phyloP scores from a whole-genome alignment of 2,329 filamentous ascomycete species.

The Penicillium sp. region DNA sequence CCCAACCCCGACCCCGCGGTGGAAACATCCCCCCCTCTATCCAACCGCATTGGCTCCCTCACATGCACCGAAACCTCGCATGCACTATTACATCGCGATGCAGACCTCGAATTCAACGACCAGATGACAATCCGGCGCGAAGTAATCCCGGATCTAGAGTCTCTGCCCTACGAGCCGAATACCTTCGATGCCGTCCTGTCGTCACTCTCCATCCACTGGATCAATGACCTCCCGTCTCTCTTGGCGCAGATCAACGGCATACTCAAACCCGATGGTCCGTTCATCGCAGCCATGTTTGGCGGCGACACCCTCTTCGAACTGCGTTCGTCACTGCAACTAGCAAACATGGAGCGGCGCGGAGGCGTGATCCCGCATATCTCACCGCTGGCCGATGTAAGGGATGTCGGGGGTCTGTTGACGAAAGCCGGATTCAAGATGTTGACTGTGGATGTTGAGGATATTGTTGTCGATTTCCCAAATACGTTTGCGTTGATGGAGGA shows the following conservation, averaged over 20 bases:
- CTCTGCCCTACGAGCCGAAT: constrained; percentile 68
- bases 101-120: constrained; percentile 61
- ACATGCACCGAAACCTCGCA: constrained; percentile 78
- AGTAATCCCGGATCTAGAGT: constrained; percentile 64
- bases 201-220: constrained; percentile 89
- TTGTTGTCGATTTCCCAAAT: constrained; percentile 90
- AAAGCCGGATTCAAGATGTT: constrained; percentile 90
- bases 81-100: constrained; percentile 75
- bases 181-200: constrained; percentile 88
- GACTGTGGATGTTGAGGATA: constrained; percentile 95
- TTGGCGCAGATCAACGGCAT: constrained; percentile 80
- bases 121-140: constrained; percentile 68
- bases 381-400: constrained; percentile 84
- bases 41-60: constrained; percentile 67
- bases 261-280: constrained; percentile 84
- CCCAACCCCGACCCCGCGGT: constrained; percentile 58
- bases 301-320: constrained; percentile 93
- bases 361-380: constrained; percentile 88
- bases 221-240: constrained; percentile 88
- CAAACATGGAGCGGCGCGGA: constrained; percentile 84
- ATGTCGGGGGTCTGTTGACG: constrained; percentile 82
- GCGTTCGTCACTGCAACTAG: constrained; percentile 86
- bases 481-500: constrained; percentile 89
- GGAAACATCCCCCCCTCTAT: constrained; percentile 52
- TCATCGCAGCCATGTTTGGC: constrained; percentile 94